These are phyloP conservation scores for Coemansia sp. DNA, from an alignment of 192 early-diverging fungal genomes.

Conservation along the genomic window DNA sequence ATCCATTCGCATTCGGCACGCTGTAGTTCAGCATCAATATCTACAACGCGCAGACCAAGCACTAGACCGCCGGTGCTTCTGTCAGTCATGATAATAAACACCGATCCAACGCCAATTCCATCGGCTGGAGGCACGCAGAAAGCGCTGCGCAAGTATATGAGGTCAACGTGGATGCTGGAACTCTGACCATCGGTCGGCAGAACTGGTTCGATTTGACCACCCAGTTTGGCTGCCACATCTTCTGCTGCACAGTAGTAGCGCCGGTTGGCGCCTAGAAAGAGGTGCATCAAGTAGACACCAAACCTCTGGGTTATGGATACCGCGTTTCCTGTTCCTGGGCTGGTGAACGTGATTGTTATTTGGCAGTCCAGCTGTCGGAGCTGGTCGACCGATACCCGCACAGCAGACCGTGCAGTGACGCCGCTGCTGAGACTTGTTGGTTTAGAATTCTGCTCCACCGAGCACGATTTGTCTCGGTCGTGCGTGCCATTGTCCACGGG, in stretches of 20 bases:
- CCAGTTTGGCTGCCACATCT: not conserved
- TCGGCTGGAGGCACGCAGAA: slow-evolving; percentile 32
- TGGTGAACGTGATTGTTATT: slow-evolving; percentile 36
- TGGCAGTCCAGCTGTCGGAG: slow-evolving; percentile 25
- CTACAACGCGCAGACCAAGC: slow-evolving; percentile 1
- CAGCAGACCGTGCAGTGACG: not conserved
- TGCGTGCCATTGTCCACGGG: not conserved
- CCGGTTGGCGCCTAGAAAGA: slow-evolving; percentile 17
- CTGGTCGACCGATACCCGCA: slow-evolving; percentile 3
- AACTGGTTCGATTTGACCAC: not conserved
- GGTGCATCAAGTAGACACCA: slow-evolving; percentile 36
- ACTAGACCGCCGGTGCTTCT: not conserved
- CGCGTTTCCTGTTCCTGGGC: slow-evolving; percentile 38
- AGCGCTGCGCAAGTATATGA: slow-evolving; percentile 10
- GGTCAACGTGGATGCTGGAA: not conserved
- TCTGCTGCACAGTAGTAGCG: not conserved
- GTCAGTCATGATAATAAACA: slow-evolving; percentile 9
- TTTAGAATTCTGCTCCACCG: slow-evolving; percentile 2
- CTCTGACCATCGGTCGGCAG: not conserved
- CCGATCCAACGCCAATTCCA: slow-evolving; percentile 17
- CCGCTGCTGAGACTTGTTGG: slow-evolving; percentile 17
- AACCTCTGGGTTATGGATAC: slow-evolving; percentile 32
- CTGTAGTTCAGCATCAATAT: not conserved
- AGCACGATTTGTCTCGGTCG: not conserved
- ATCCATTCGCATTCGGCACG: not conserved